phyloP scores from a whole-genome alignment of 495 filamentous ascomycete genomes.

The Annulohypoxylon moriforme region DNA sequence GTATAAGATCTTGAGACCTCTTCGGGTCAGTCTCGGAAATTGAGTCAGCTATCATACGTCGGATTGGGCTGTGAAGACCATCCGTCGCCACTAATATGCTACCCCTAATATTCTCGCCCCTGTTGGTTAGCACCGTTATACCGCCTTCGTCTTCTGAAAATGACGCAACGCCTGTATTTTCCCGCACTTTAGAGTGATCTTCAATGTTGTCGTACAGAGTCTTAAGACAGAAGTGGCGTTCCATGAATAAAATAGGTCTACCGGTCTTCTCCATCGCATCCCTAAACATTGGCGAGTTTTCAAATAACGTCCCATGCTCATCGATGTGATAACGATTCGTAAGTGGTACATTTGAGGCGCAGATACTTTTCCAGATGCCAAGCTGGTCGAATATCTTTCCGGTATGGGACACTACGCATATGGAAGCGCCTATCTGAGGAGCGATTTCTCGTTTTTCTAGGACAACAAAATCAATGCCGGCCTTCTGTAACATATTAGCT shows the following conservation, averaged over 20 bases:
- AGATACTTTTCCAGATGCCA: constrained; percentile 48
- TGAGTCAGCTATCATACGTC: constrained; percentile 33
- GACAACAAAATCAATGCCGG: constrained; percentile 57
- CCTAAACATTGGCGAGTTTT: constrained; percentile 33
- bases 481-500: constrained; percentile 53
- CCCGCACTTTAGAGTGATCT: constrained; percentile 34
- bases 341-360: constrained; percentile 25
- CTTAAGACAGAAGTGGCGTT: constrained; percentile 32
- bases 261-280: constrained; percentile 15
- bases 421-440: constrained; percentile 54
- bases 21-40: constrained; percentile 19
- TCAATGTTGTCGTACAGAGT: constrained; percentile 33
- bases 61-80: constrained; percentile 40
- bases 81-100: constrained; percentile 39
- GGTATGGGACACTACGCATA: constrained; percentile 45
- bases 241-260: constrained; percentile 26
- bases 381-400: constrained; percentile 61
- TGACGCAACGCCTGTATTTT: constrained; percentile 21
- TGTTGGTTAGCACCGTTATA: constrained; percentile 32
- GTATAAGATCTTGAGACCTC: constrained; percentile 1
- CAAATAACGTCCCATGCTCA: constrained; percentile 31
- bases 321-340: constrained; percentile 31
- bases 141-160: constrained; percentile 36
- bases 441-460: constrained; percentile 58
- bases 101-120: constrained; percentile 37